These are phyloP conservation scores for Ophiostoma sp. DNA, from an alignment of 2,329 filamentous ascomycete species.

Conservation along the genomic window DNA sequence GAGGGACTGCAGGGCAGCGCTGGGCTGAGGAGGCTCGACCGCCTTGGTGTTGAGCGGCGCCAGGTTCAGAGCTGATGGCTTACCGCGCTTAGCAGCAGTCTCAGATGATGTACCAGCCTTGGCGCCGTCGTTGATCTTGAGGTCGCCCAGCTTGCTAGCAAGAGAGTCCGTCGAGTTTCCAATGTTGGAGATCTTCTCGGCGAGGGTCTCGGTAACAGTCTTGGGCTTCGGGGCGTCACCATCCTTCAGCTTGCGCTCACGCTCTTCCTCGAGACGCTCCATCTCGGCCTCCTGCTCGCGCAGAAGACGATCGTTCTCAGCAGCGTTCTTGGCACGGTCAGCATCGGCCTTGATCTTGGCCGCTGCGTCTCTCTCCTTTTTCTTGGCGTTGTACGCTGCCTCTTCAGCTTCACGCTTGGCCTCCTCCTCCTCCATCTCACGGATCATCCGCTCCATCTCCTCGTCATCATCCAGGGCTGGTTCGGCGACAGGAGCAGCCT, in stretches of 20 bases:
- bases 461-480: constrained; percentile 42
- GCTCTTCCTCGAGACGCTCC: constrained; percentile 67
- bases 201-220: constrained; percentile 49
- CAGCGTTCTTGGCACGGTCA: constrained; percentile 22
- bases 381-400: constrained; percentile 25
- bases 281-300: constrained; percentile 67
- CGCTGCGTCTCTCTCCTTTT: constrained; percentile 23
- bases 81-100: constrained; percentile 51
- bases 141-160: constrained; percentile 47
- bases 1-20: constrained; percentile 85
- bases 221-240: constrained; percentile 38
- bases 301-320: constrained; percentile 45
- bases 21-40: constrained; percentile 86
- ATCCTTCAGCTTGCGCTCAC: constrained; percentile 49
- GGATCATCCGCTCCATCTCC: constrained; percentile 28
- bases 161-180: constrained; percentile 39
- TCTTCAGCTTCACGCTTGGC: constrained; percentile 25
- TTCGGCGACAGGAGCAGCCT: background rate
- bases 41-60: constrained; percentile 74
- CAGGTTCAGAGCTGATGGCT: constrained; percentile 85
- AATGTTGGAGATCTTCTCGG: constrained; percentile 37
- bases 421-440: constrained; percentile 29
- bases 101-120: constrained; percentile 32
- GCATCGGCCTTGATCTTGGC: constrained; percentile 24
- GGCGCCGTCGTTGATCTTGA: constrained; percentile 40